Conservation (phyloP, 2,329 filamentous ascomycete species). For the Neofusicoccum parvum region DNA sequence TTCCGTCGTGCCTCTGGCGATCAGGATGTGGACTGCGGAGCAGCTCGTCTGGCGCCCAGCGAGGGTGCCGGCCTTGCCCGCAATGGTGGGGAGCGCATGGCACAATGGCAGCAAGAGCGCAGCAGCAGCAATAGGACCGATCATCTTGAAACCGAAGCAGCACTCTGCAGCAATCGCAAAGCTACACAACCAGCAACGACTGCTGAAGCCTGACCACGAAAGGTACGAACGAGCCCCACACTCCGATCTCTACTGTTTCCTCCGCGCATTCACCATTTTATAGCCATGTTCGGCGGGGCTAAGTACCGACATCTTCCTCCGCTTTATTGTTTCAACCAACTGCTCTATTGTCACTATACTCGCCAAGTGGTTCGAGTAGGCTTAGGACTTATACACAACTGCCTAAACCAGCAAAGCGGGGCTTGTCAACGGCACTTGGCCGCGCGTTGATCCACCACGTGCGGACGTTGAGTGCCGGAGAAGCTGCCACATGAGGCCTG, state of each 20-base stretch:
- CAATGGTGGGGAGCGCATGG: slow-evolving; percentile 7
- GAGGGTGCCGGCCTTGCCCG: background rate
- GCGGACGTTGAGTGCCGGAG: background rate
- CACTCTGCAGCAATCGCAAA: background rate
- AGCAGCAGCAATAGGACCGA: background rate
- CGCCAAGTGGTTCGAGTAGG: background rate
- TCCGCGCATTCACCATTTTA: background rate
- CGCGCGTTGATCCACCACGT: background rate
- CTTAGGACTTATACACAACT: slow-evolving; percentile 4
- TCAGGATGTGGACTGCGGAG: slow-evolving; percentile 2
- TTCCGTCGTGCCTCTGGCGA: slow-evolving; percentile 16
- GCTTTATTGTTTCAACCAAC: background rate
- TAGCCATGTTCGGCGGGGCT: background rate
- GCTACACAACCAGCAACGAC: background rate
- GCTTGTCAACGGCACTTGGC: background rate
- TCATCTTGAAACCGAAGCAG: background rate
- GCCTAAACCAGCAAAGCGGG: slow-evolving; percentile 1
- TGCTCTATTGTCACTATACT: background rate
- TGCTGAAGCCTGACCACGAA: background rate
- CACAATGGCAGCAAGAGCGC: slow-evolving; percentile 6
- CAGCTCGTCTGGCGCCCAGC: slow-evolving; percentile 15
- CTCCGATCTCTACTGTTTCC: background rate
- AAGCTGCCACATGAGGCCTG: background rate
- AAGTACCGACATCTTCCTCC: background rate
- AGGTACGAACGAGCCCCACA: background rate